Base-by-base conservation (phyloP, 306 rosid species). In the Cercis canadensis region DNA sequence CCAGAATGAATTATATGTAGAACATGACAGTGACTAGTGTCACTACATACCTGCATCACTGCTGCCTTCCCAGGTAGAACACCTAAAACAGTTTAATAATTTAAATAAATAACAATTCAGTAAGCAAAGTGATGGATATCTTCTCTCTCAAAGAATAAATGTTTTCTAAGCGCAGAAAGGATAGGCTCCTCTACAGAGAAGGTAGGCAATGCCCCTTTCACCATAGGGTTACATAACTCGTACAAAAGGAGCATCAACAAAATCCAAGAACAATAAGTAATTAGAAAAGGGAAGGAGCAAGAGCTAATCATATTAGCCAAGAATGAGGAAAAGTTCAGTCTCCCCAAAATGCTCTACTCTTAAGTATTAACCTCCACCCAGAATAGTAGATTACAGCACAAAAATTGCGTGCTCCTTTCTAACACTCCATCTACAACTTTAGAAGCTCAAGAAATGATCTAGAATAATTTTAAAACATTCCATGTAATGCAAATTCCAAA, bases 1-100 rank as follows among this genome's bases (percentile, higher is more conserved):
- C 98, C 98, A 11, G 96, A 87, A 78, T 94, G 98, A 72, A 89
- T 53, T 60, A 90, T 75, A 72, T 94, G 98, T 79, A 94, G 86
- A 72, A 94, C 96, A 69, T 86, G 79, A 76, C 97, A 94, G 41
- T 66, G 81, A 53, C 75, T 77, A 61, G 76, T 40, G 71, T 72
- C 89, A 21, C 54, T 43, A 71, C 96, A 94, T 70, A 90, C 81
- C 81, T 94, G 98, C 98, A 94, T 76, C 65, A 94, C 96, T 53
- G 96, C 97, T 69, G 78, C 89, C 83, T 86, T 90, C 78, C 95
- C 88, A 24, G 90, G 88, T 8, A 92, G 78, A 84, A 77, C 86
- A 72, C 98, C 98, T 90, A 81, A 62, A 75, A 14, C 9, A 69
- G 49, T 60, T 67, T 3, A 3, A 34, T 34, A 34, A n/a, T 77